Percentiles rank a stretch among this genome's conserved stretches.
Evolutionary conservation across 129 eudicot species (phyloP).

Genomic region (Flaveria brownii): DNA sequence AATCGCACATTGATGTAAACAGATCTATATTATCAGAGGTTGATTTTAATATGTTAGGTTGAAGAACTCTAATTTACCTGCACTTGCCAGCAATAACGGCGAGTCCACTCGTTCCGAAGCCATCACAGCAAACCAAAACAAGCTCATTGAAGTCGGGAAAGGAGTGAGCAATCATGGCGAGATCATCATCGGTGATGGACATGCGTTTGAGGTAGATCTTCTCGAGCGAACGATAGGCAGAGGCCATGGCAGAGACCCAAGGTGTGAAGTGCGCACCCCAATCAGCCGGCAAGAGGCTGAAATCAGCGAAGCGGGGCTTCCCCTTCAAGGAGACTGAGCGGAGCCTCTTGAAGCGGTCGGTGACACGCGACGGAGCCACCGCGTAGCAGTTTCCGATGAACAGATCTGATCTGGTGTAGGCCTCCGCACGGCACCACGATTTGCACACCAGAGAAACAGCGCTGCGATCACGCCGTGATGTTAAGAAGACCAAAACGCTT

Average conservation of each 20-base stretch:
- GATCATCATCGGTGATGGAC: constrained; percentile 71
- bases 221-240: constrained; percentile 50
- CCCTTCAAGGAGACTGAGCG: constrained; percentile 56
- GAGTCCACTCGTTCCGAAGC: constrained; percentile 71
- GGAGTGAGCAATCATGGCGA: constrained; percentile 41
- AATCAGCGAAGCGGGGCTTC: constrained; percentile 79
- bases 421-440: constrained; percentile 78
- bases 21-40: constrained; percentile 27
- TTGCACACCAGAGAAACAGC: constrained; percentile 68
- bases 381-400: constrained; percentile 78
- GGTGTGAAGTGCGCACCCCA: constrained; percentile 79
- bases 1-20: background rate
- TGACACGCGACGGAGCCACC: constrained; percentile 48
- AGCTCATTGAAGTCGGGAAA: constrained; percentile 63
- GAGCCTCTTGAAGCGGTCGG: constrained; percentile 49
- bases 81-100: constrained; percentile 59
- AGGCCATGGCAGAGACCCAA: constrained; percentile 51
- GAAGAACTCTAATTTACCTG: constrained; percentile 41
- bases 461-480: constrained; percentile 61
- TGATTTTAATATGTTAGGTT: too few species aligned
- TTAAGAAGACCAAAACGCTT: constrained; percentile 61
- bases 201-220: constrained; percentile 66
- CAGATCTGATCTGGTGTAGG: constrained; percentile 72
- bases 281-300: constrained; percentile 56
- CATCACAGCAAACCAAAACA: constrained; percentile 73